Percentiles rank a stretch among this genome's conserved stretches.
Conservation (phyloP, 2,329 filamentous ascomycete genomes). For the Colletotrichum sp. region DNA sequence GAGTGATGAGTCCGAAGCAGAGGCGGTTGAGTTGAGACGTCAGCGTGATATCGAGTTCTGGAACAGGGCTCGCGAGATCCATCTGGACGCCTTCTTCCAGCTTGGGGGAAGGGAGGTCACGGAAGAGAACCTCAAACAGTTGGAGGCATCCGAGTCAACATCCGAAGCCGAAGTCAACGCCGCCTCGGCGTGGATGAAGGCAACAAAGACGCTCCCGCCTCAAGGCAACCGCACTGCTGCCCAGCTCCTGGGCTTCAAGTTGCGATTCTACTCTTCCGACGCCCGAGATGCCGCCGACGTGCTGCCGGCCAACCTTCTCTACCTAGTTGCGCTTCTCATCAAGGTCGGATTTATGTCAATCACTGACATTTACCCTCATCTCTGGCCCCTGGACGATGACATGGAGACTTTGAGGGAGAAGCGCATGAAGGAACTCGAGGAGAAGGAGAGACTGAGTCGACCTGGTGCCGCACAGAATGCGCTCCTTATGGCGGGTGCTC, state of each 20-base stretch:
- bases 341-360: slow-evolving; percentile 98
- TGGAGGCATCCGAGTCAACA: slow-evolving; percentile 45
- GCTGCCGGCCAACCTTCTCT: slow-evolving; percentile 90
- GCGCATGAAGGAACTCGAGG: slow-evolving; percentile 76
- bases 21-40: slow-evolving; percentile 60
- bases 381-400: slow-evolving; percentile 82
- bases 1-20: slow-evolving; percentile 71
- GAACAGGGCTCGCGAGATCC: slow-evolving; percentile 75
- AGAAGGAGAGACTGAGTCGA: slow-evolving; percentile 74
- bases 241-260: slow-evolving; percentile 94
- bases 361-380: slow-evolving; percentile 87
- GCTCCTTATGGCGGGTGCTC: slow-evolving; percentile 82
- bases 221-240: slow-evolving; percentile 90
- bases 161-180: slow-evolving; percentile 57
- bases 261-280: slow-evolving; percentile 89
- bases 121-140: slow-evolving; percentile 57
- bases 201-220: slow-evolving; percentile 82
- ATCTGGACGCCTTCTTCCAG: slow-evolving; percentile 88
- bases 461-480: slow-evolving; percentile 81
- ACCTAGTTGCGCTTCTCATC: slow-evolving; percentile 88
- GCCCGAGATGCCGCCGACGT: slow-evolving; percentile 77
- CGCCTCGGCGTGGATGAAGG: slow-evolving; percentile 76
- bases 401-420: slow-evolving; percentile 79
- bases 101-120: slow-evolving; percentile 76
- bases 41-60: slow-evolving; percentile 80